Base-by-base conservation (phyloP, 176 grass and related monocot species). In the Avena eriantha region DNA sequence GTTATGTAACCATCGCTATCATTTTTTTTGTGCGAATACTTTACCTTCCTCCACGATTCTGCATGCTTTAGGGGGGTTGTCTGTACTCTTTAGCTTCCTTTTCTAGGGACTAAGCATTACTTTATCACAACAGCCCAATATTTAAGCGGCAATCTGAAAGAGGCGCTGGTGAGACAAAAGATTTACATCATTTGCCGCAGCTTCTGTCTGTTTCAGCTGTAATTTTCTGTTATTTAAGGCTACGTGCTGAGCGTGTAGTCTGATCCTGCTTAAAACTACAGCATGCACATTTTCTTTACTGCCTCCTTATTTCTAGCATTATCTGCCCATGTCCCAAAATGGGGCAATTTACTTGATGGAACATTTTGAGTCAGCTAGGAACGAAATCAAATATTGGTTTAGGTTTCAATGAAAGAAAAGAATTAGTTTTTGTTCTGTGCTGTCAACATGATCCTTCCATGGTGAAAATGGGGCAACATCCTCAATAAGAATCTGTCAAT, bases 41-140 rank as follows among this genome's bases (percentile, higher is more conserved):
- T 84, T 53, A 58, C 57, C 26, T 3, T 13, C 72, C 60, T 80
- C 76, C 85, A 68, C 34, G 26, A 76, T 91, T 84, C 43, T 91
- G 89, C 81, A 46, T 88, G 81, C 68, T 88, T 91, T 88, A 76
- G 41, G 41, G 81, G 68, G 24, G 8, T 69, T 87, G 76, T 85
- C 69, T 84, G 21, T 80, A 68, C 67, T 67, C 31, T 58, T 81
- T 73, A 36, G 29, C 50, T 69, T 76, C 41, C 41, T 80, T 69
- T 87, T 86, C 57, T 59, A 60, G 48, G 15, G 57, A 43, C 3
- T 75, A 48, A 24, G 47, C 43, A 75, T 80, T 80, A 61, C 59
- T 84, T 80, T 84, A 51, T 87, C 10, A 16, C 7, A 79, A 23
- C 36, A 39, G n/a, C 15, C 18, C 5, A 4, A 79, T 73, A 26